Percentiles rank a stretch among this genome's conserved stretches.
These are phyloP conservation scores for Periconia macrospinosa DNA, from an alignment of 2,329 filamentous ascomycete genomes.

Conservation along the genomic window DNA sequence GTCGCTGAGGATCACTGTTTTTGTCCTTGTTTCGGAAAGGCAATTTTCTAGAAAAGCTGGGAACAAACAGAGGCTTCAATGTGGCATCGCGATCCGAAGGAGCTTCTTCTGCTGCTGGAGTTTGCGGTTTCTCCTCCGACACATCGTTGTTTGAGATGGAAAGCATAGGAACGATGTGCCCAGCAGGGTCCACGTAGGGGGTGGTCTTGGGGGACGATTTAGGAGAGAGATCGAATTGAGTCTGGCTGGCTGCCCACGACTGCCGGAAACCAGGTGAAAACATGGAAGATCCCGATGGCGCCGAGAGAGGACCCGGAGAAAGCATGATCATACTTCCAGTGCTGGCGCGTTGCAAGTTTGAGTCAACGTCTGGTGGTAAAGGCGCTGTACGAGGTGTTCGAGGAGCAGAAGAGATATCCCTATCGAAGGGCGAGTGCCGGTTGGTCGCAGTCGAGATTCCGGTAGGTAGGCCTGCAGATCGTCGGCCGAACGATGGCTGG, in stretches of 20 bases:
- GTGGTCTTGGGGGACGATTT: conserved; percentile 30
- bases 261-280: conserved; percentile 42
- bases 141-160: conserved; percentile 32
- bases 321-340: conserved; percentile 45
- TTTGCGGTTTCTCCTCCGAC: conserved; percentile 7
- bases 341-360: conserved; percentile 47
- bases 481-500: conserved; percentile 32
- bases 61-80: conserved; percentile 22
- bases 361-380: conserved; percentile 52
- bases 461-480: conserved; percentile 35
- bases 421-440: conserved; percentile 37
- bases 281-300: conserved; percentile 35
- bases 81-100: conserved; percentile 14
- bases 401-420: conserved; percentile 30
- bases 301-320: conserved; percentile 46
- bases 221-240: conserved; percentile 35
- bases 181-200: conserved; percentile 42
- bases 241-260: conserved; percentile 44
- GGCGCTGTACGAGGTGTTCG: conserved; percentile 43
- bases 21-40: conserved; percentile 26
- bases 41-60: conserved; percentile 45
- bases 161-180: conserved; percentile 40
- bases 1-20: conserved; percentile 14
- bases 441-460: conserved; percentile 26
- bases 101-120: conserved; percentile 11